Evolutionary conservation across 768 basidiomycete species (phyloP).

Genomic region (Suillus subluteus): DNA sequence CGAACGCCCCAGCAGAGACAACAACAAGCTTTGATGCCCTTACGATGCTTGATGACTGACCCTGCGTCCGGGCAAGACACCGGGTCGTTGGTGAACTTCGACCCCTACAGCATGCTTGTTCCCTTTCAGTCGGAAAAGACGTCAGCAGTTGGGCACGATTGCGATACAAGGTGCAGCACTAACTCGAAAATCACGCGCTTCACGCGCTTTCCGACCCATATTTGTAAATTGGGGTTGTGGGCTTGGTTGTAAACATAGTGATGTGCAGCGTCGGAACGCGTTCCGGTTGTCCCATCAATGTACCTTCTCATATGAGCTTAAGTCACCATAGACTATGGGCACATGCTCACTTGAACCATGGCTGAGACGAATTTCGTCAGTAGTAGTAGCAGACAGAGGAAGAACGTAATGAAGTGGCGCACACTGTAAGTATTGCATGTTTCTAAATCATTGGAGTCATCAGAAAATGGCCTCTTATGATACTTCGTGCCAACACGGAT

Average conservation of each 20-base stretch:
- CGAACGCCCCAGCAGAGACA: conserved; percentile 43
- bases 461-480: conserved; percentile 47
- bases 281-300: conserved; percentile 47
- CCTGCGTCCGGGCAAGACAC: conserved; percentile 23
- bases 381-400: not conserved
- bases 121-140: conserved; percentile 21
- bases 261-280: conserved; percentile 38
- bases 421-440: conserved; percentile 29
- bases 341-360: conserved; percentile 21
- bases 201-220: conserved; percentile 37
- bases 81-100: conserved; percentile 36
- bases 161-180: conserved; percentile 9
- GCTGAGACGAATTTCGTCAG: conserved; percentile 17
- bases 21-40: conserved; percentile 41
- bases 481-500: conserved; percentile 48
- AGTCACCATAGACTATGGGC: too few species aligned
- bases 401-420: conserved; percentile 5
- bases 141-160: not conserved
- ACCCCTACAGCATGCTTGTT: conserved; percentile 41
- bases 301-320: conserved; percentile 43
- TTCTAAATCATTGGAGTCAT: conserved; percentile 53
- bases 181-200: conserved; percentile 42
- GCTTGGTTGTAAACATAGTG: conserved; percentile 40
- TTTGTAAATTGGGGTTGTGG: conserved; percentile 32
- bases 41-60: conserved; percentile 17